Evolutionary conservation across 495 filamentous ascomycete species (phyloP).

Genomic region (Lineolata rhizophorae): DNA sequence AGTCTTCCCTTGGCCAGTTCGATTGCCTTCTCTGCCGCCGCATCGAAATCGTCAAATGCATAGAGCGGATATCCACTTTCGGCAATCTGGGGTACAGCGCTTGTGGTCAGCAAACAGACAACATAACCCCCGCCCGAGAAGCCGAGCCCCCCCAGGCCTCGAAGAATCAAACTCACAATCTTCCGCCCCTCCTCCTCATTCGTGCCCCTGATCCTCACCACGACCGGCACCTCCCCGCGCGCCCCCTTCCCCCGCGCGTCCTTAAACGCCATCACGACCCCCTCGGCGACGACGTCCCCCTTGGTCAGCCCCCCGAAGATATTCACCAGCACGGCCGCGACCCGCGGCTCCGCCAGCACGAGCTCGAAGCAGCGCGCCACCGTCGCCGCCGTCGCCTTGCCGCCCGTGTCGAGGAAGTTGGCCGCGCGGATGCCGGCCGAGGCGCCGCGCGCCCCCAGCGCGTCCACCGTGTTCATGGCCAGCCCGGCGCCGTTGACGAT

Average conservation of each 20-base stretch:
- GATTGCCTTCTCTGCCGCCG: constrained; percentile 54
- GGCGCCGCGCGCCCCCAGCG: constrained; percentile 38
- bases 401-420: constrained; percentile 81
- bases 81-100: no score
- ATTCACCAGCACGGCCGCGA: constrained; percentile 64
- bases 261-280: constrained; percentile 55
- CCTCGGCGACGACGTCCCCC: constrained; percentile 76
- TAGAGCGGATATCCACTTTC: constrained; percentile 51
- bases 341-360: constrained; percentile 46
- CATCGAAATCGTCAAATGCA: constrained; percentile 66
- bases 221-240: constrained; percentile 37
- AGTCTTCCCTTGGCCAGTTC: constrained; percentile 38
- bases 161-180: no score
- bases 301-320: constrained; percentile 76
- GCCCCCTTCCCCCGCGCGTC: constrained; percentile 51
- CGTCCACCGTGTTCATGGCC: constrained; percentile 83
- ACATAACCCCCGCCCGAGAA: constrained; percentile 3
- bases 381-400: constrained; percentile 71
- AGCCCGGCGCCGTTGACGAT: constrained; percentile 76
- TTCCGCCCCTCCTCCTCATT: constrained; percentile 57
- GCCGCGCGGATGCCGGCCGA: constrained; percentile 37
- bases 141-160: constrained; percentile 1
- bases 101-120: constrained; percentile 9
- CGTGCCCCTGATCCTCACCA: constrained; percentile 66
- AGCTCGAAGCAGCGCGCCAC: constrained; percentile 56